Conservation (phyloP, 2,329 filamentous ascomycete species). For the Fusarium tjaetaba region DNA sequence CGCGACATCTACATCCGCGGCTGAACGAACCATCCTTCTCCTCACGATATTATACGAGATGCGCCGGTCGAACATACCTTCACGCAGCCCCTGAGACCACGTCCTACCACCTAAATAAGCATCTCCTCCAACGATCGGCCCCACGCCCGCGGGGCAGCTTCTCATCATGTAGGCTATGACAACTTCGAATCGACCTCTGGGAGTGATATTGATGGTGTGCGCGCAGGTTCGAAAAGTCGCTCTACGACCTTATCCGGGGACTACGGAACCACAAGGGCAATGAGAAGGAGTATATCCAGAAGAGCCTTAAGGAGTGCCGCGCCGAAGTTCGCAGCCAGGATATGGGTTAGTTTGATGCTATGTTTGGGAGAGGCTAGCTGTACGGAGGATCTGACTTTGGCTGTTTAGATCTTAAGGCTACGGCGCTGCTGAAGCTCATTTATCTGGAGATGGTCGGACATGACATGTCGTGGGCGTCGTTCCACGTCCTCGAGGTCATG, state of each 20-base stretch:
- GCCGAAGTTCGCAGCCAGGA: constrained; percentile 91
- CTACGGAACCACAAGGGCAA: constrained; percentile 94
- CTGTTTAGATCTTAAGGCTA: constrained; percentile 86
- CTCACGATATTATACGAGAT: constrained; percentile 36
- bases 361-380: not conserved
- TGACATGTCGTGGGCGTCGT: constrained; percentile 99
- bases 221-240: constrained; percentile 95
- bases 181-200: not conserved
- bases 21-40: not conserved
- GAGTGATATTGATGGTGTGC: constrained; percentile 32
- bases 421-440: constrained; percentile 91
- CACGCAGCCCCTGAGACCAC: constrained; percentile 32
- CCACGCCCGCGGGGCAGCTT: constrained; percentile 45
- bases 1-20: constrained; percentile 15
- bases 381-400: not conserved
- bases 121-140: constrained; percentile 36
- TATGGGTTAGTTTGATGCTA: constrained; percentile 71
- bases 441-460: constrained; percentile 99
- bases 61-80: constrained; percentile 23
- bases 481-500: constrained; percentile 99
- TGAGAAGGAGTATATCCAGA: constrained; percentile 94
- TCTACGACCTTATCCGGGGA: constrained; percentile 98
- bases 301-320: constrained; percentile 93
- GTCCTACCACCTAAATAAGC: constrained; percentile 26
- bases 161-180: constrained; percentile 41